Conservation (phyloP, 352 stramenopile species). For the Pythium insidiosum region DNA sequence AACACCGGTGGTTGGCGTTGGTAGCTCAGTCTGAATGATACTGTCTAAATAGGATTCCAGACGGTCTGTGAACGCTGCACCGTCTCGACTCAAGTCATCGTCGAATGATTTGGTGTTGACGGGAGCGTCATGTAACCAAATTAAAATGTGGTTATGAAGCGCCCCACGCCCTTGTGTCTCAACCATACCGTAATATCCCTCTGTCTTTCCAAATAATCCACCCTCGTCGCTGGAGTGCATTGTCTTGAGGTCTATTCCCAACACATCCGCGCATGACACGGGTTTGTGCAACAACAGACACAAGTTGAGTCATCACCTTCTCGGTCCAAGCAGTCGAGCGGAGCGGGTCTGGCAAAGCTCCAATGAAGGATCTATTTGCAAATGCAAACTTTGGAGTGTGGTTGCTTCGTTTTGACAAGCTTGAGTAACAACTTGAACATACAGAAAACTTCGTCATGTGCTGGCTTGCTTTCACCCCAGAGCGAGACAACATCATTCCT, state of each 20-base stretch:
- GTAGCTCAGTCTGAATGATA: too few relatives aligned
- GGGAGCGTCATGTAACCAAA: not conserved
- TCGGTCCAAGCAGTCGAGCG: too few relatives aligned
- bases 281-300: conserved; percentile 14
- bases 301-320: too few relatives aligned
- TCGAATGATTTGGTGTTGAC: not conserved
- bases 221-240: not conserved
- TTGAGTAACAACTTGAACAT: conserved; percentile 5
- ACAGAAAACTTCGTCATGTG: not conserved
- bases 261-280: conserved; percentile 7
- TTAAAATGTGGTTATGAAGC: conserved; percentile 6
- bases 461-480: not conserved
- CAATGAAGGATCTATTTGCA: conserved; percentile 17
- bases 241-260: conserved; percentile 3
- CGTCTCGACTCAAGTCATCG: not conserved
- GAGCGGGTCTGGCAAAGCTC: conserved; percentile 2
- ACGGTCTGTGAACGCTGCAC: not conserved
- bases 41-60: too few relatives aligned
- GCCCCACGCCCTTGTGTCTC: too few relatives aligned
- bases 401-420: not conserved
- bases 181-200: too few relatives aligned
- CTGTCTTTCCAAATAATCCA: too few relatives aligned
- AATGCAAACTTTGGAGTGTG: conserved; percentile 12
- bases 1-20: too few relatives aligned
- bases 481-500: not conserved